phyloP scores from a whole-genome alignment of 1,284 basidiomycete species.

The Microbotryomycetes sp. region DNA sequence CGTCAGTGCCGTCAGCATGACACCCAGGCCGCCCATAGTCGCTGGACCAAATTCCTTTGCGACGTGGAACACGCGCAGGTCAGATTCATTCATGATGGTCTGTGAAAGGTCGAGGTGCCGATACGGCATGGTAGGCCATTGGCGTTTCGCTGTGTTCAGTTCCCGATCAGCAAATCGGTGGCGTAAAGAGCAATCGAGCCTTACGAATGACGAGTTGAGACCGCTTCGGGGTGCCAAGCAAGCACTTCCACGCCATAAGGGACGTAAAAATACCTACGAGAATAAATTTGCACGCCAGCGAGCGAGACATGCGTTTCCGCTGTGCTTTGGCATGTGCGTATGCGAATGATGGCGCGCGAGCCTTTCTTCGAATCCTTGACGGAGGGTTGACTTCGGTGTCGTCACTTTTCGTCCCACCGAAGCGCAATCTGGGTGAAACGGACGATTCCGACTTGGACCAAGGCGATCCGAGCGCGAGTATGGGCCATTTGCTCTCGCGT shows the following conservation, averaged over 20 bases:
- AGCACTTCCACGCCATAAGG: too few species aligned
- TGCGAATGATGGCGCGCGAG: background rate
- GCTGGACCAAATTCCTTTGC: conserved; percentile 27
- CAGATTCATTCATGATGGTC: background rate
- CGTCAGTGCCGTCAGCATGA: conserved; percentile 22
- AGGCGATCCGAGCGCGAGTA: background rate
- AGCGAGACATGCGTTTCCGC: too few species aligned
- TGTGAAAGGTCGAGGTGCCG: conserved; percentile 8
- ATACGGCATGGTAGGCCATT: conserved; percentile 1
- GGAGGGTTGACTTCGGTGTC: background rate
- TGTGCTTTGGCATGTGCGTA: background rate
- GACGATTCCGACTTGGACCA: background rate
- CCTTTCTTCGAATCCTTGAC: background rate
- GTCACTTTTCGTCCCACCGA: background rate
- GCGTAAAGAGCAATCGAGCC: too few species aligned
- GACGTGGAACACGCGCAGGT: conserved; percentile 19
- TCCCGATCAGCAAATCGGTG: too few species aligned
- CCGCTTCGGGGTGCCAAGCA: background rate
- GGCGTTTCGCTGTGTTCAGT: background rate
- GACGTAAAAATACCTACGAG: too few species aligned
- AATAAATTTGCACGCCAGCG: too few species aligned
- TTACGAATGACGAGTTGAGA: background rate
- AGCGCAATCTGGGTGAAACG: background rate
- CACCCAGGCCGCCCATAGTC: conserved; percentile 26
- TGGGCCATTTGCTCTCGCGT: background rate